A percentile compares a stretch with the other conserved stretches of the same genome.
These are phyloP conservation scores for Salvia rosmarinus DNA, from an alignment of 257 asterid genomes.

Conservation along the genomic window DNA sequence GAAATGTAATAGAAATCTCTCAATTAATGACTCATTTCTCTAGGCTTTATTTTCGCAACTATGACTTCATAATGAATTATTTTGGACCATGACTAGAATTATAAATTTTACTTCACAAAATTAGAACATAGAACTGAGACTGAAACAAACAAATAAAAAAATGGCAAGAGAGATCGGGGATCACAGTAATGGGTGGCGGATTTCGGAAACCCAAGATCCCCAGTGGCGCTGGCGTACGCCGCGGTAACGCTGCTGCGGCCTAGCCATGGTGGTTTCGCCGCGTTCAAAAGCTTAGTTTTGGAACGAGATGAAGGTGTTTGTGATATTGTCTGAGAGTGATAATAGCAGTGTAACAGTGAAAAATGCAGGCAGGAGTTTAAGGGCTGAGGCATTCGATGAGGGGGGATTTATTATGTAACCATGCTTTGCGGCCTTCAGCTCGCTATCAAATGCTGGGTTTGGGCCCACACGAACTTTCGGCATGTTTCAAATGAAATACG, in stretches of 20 bases:
- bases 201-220: constrained; percentile 99
- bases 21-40: too few relatives aligned
- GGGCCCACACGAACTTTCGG: constrained; percentile 54
- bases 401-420: constrained; percentile 55
- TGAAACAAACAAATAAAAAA: neutral
- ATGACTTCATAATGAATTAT: too few relatives aligned
- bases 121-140: too few relatives aligned
- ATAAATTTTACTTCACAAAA: neutral
- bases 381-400: neutral
- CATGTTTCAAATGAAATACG: neutral
- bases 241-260: constrained; percentile 74
- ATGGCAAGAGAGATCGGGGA: neutral
- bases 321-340: constrained; percentile 28
- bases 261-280: constrained; percentile 51
- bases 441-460: constrained; percentile 40
- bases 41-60: too few relatives aligned
- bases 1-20: too few relatives aligned
- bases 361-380: constrained; percentile 15
- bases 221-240: constrained; percentile 98
- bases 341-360: neutral
- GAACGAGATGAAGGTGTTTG: constrained; percentile 18
- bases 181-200: constrained; percentile 91
- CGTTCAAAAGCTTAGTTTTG: too few relatives aligned
- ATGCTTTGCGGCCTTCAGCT: constrained; percentile 64
- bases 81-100: too few relatives aligned